Evolutionary conservation across 1,139 yeast species (phyloP).

Genomic region (Suhomyces anneliseae): DNA sequence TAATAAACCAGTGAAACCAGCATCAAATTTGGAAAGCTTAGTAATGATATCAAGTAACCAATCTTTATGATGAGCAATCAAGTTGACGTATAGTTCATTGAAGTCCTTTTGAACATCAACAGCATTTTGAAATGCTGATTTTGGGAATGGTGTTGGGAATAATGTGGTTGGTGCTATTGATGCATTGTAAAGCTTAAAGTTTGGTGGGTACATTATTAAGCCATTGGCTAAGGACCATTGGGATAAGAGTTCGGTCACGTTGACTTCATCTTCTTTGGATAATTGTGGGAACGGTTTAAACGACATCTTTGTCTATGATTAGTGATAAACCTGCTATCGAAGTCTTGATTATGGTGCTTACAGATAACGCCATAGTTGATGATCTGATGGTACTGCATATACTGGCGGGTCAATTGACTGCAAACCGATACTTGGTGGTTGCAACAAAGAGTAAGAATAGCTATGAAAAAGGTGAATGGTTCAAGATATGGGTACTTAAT

Average conservation of each 20-base stretch:
- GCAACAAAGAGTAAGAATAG: not conserved
- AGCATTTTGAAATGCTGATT: constrained; percentile 63
- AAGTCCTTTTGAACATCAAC: constrained; percentile 64
- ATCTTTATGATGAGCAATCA: constrained; percentile 49
- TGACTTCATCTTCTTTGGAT: constrained; percentile 24
- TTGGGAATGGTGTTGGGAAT: constrained; percentile 88
- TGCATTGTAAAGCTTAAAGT: constrained; percentile 47
- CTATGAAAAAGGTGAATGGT: not conserved
- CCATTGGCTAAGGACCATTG: constrained; percentile 86
- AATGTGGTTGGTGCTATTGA: constrained; percentile 83
- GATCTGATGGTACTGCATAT: constrained; percentile 3
- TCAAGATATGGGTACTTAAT: not conserved
- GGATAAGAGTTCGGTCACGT: constrained; percentile 44
- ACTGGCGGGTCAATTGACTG: not conserved
- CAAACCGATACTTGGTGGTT: not conserved
- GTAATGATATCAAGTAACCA: constrained; percentile 65
- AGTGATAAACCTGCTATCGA: constrained; percentile 2
- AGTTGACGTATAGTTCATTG: constrained; percentile 71
- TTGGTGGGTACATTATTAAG: constrained; percentile 71
- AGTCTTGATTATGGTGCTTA: not conserved
- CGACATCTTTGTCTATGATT: constrained; percentile 1
- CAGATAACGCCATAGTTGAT: constrained; percentile 7
- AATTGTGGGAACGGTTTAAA: constrained; percentile 35
- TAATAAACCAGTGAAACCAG: constrained; percentile 78
- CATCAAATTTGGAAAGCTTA: constrained; percentile 59